These are phyloP conservation scores for Noccaea bulbosa DNA, from an alignment of 345 rosid genomes.

Conservation along the genomic window DNA sequence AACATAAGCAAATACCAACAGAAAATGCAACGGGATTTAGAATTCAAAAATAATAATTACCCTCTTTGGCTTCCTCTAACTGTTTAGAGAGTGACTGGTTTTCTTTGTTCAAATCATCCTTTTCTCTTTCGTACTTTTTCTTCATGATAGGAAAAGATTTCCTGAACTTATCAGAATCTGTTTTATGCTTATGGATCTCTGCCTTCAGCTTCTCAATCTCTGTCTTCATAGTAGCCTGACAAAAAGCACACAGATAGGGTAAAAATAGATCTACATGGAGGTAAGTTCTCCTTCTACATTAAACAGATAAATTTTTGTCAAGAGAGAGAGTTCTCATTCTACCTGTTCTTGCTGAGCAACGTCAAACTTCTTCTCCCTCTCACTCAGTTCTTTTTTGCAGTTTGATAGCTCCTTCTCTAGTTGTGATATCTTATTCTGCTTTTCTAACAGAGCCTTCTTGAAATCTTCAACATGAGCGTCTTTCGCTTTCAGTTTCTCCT, in stretches of 20 bases:
- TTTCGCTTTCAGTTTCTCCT: conserved; percentile 74
- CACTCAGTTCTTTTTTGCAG: conserved; percentile 62
- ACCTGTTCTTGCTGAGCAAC: conserved; percentile 75
- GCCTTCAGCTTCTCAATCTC: conserved; percentile 68
- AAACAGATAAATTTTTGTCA: neutral
- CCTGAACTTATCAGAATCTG: conserved; percentile 18
- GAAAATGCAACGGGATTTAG: neutral
- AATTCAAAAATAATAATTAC: conserved; percentile 44
- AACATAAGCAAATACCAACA: conserved; percentile 36
- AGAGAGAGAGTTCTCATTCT: conserved; percentile 16
- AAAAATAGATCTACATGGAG: conserved; percentile 27
- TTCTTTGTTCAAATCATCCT: conserved; percentile 72
- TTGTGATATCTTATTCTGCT: conserved; percentile 59
- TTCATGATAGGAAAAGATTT: conserved; percentile 25
- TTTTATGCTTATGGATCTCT: conserved; percentile 36
- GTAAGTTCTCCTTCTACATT: conserved; percentile 8
- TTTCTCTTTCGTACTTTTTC: conserved; percentile 57
- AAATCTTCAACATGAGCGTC: conserved; percentile 66
- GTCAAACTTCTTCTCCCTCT: conserved; percentile 65
- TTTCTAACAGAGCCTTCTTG: conserved; percentile 51
- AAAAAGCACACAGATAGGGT: conserved; percentile 25
- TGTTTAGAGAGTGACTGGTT: conserved; percentile 74
- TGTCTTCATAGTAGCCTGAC: conserved; percentile 52
- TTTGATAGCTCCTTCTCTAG: conserved; percentile 76
- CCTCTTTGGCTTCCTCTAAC: conserved; percentile 87